Base-by-base conservation (phyloP, 768 basidiomycete species). In the Termitomyces sp. region DNA sequence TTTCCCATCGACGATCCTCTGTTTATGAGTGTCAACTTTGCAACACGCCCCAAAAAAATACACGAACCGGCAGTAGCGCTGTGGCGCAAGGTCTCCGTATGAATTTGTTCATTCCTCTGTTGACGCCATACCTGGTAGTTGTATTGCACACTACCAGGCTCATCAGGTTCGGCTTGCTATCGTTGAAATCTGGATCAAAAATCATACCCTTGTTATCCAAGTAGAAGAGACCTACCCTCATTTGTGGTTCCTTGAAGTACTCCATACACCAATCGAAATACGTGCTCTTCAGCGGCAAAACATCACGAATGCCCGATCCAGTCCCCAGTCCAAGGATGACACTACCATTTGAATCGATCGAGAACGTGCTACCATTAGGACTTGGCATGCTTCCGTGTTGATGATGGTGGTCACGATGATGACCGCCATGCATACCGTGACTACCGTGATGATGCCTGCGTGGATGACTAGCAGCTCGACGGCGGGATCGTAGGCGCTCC, bases 231-330 rank as follows among this genome's bases (percentile, higher is more conserved):
- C 85, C 66, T 69, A 96, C 94, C 79, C 93, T 87, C 96, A 99
- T 98, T 71, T 99, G 97, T 3, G 96, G 94, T 69, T 98, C 95
- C 61, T 90, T 94, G 76, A 98, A 99, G 69, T 98, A 98, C 68
- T 98, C 95, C 66, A 85, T 83, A 59, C 94, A 94, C 92, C 94
- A 98, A 67, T 98, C 96, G 68, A 88, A 99, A 74, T 92, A 96
- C 9, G 83, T 79, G 67, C 93, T 95, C 73, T 92, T 93, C 65
- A 99, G 72, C 0, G 97, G 97, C 61, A 98, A 70, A 2, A 89
- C 83, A 69, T 96, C 90, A 57, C 89, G 81, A 56, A 94, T 87
- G 9, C 89, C 89, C 10, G 82, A 77, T 24, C 91, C 90, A 10
- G 91, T 92, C 4, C 90, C 90, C 29, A 92, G 70, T 4, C 90